phyloP scores from a whole-genome alignment of 345 rosid species.

The Cochlearia excelsa region DNA sequence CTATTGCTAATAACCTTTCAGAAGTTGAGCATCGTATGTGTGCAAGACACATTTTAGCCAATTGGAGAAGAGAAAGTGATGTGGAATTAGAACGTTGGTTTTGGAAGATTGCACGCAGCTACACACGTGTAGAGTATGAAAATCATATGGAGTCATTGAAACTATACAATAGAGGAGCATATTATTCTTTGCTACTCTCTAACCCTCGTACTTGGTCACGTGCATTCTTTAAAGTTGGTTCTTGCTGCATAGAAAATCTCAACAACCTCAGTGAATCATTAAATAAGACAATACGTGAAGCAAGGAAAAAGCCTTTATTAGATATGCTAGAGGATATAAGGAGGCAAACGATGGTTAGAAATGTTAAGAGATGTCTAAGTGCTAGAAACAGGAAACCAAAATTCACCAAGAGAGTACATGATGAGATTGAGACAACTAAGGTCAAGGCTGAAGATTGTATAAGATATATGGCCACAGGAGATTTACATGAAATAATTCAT shows the following conservation, averaged over 20 bases:
- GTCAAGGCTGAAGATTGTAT: background rate
- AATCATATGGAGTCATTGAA: no score
- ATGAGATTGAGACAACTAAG: background rate
- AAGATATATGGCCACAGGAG: background rate
- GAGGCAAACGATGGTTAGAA: background rate
- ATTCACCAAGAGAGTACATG: background rate
- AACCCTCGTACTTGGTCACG: background rate
- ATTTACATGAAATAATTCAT: background rate
- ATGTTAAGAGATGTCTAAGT: background rate
- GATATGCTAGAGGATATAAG: background rate
- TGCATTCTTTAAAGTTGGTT: background rate
- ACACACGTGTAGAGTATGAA: no score
- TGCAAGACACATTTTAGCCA: no score
- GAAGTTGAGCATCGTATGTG: no score
- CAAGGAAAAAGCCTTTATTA: background rate
- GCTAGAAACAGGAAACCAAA: background rate
- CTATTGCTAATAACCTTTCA: no score
- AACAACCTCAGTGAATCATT: background rate
- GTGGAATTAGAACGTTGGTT: no score
- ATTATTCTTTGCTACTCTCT: no score
- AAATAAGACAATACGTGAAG: background rate
- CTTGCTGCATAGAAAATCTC: background rate
- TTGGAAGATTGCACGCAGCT: no score
- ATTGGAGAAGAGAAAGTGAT: no score
- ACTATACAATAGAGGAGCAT: no score